These are phyloP conservation scores for Trichoderma lentiforme DNA, from an alignment of 2,329 filamentous ascomycete species.

Conservation along the genomic window DNA sequence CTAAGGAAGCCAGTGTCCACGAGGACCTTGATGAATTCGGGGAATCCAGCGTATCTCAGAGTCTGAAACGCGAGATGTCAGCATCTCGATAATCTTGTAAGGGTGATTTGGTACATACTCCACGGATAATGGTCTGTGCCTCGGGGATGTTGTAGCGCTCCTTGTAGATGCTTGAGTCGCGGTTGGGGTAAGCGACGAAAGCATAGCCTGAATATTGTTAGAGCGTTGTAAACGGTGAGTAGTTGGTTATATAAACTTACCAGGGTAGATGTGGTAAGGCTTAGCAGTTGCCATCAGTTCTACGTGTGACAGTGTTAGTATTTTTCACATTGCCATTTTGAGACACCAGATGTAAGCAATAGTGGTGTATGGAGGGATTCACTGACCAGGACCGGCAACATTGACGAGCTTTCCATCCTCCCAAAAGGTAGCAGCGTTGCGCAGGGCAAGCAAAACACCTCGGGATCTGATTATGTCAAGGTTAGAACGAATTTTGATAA, in stretches of 20 bases:
- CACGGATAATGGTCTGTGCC: slow-evolving; percentile 78
- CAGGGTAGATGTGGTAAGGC: slow-evolving; percentile 83
- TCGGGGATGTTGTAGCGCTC: slow-evolving; percentile 91
- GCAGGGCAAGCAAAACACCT: slow-evolving; percentile 81
- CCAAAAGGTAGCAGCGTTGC: slow-evolving; percentile 82
- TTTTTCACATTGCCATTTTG: not conserved
- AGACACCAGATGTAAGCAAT: not conserved
- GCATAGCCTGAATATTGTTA: slow-evolving; percentile 53
- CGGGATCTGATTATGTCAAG: slow-evolving; percentile 42
- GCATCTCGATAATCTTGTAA: not conserved
- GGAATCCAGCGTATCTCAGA: slow-evolving; percentile 87
- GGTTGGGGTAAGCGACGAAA: slow-evolving; percentile 91
- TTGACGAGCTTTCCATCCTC: slow-evolving; percentile 72
- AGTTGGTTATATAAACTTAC: not conserved
- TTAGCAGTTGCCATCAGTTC: slow-evolving; percentile 82
- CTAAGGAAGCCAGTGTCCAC: slow-evolving; percentile 87
- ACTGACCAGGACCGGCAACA: slow-evolving; percentile 58
- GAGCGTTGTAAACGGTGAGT: not conserved
- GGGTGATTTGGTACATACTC: not conserved
- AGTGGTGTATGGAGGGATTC: not conserved
- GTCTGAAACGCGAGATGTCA: slow-evolving; percentile 31
- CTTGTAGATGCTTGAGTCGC: slow-evolving; percentile 82
- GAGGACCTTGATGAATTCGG: slow-evolving; percentile 81
- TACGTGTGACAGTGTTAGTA: slow-evolving; percentile 25
- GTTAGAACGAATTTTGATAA: not conserved